A percentile compares a stretch with the other conserved stretches of the same genome.
Evolutionary conservation across 2,329 filamentous ascomycete genomes (phyloP).

Genomic region (Alternaria gaisen): DNA sequence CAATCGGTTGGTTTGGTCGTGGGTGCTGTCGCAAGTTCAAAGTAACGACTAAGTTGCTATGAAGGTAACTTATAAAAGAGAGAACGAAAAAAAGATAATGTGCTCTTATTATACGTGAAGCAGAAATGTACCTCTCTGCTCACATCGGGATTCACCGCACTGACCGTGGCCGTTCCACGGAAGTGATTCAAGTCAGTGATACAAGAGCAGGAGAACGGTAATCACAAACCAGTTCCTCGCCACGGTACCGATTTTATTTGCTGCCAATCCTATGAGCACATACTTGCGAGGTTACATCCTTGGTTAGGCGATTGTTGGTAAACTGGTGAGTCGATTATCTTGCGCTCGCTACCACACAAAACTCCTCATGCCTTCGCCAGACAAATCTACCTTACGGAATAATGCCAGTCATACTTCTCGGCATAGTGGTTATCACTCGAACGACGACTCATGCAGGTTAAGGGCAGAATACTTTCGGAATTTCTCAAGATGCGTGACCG

Average conservation of each 20-base stretch:
- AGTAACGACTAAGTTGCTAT: background rate
- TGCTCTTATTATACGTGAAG: background rate
- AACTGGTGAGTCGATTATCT: background rate
- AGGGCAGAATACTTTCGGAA: background rate
- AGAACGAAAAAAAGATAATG: background rate
- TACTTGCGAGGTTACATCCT: background rate
- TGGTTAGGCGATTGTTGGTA: background rate
- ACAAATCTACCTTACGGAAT: background rate
- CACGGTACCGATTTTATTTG: background rate
- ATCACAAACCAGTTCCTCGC: background rate
- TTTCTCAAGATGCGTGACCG: background rate
- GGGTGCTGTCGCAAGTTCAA: background rate
- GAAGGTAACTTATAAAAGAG: background rate
- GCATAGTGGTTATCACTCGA: background rate
- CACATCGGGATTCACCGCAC: background rate
- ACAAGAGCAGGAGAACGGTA: background rate
- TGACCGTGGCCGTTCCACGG: background rate
- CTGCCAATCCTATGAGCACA: background rate
- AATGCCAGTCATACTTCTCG: background rate
- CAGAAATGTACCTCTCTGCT: background rate
- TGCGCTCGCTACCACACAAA: constrained; percentile 2
- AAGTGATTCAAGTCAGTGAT: background rate
- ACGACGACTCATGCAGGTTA: background rate
- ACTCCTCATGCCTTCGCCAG: background rate
- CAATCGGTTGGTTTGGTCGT: background rate